Conservation (phyloP, 306 rosid species). For the Cucumis melo region DNA sequence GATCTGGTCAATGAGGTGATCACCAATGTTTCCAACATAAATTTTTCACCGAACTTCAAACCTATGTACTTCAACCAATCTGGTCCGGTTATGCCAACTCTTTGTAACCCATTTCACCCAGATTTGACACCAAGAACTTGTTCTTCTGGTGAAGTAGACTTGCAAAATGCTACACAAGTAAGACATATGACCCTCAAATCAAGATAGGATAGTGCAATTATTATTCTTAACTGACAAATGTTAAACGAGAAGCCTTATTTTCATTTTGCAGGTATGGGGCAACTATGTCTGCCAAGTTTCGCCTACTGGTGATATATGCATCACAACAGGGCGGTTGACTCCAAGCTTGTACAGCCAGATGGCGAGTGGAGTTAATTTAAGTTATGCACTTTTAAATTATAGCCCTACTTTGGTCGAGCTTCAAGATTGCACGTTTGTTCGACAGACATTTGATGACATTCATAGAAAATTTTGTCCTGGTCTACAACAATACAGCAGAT, state of each 20-base stretch:
- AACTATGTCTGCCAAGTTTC: conserved; percentile 31
- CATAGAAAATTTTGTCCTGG: conserved; percentile 24
- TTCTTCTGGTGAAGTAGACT: conserved; percentile 22
- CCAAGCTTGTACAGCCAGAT: conserved; percentile 31
- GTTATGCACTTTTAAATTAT: conserved; percentile 16
- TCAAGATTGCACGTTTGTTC: conserved; percentile 45
- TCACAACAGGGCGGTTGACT: conserved; percentile 39
- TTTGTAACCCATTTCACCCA: conserved; percentile 43
- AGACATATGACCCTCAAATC: background rate
- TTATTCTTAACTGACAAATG: background rate
- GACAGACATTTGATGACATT: conserved; percentile 25
- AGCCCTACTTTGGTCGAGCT: conserved; percentile 32
- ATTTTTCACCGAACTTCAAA: conserved; percentile 18
- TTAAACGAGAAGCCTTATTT: background rate
- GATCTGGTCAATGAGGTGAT: conserved; percentile 30
- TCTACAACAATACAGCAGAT: conserved; percentile 21
- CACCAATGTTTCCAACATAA: conserved; percentile 31
- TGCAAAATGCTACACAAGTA: conserved; percentile 36
- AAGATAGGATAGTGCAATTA: background rate
- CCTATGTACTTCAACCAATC: conserved; percentile 55
- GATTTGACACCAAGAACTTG: conserved; percentile 39
- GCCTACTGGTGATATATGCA: conserved; percentile 29
- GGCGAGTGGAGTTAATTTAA: conserved; percentile 23
- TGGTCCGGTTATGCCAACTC: conserved; percentile 41
- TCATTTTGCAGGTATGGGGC: conserved; percentile 27